Percentiles rank a stretch among this genome's conserved stretches.
These are phyloP conservation scores for Coemansia sp. DNA, from an alignment of 192 early-diverging fungal species.

Conservation along the genomic window DNA sequence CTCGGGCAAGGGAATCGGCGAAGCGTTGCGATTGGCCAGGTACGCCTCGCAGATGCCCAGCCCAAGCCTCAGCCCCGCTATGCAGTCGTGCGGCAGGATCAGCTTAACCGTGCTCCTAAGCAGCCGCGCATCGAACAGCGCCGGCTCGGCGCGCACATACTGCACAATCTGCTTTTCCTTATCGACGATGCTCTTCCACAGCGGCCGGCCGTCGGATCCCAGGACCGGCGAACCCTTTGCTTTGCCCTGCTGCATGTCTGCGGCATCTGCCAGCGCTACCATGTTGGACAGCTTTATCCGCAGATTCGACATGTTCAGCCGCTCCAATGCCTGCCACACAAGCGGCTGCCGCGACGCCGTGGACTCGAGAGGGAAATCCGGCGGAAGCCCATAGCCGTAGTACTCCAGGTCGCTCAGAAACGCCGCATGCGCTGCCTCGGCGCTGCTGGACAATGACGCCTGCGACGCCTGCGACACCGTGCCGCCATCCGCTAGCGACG, in stretches of 20 bases:
- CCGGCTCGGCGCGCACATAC: conserved; percentile 30
- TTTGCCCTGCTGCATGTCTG: neutral
- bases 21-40: conserved; percentile 15
- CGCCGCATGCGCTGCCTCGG: conserved; percentile 15
- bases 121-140: conserved; percentile 37
- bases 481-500: conserved; percentile 13
- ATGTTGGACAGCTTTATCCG: conserved; percentile 29
- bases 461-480: neutral
- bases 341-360: conserved; percentile 28
- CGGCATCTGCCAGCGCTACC: conserved; percentile 10
- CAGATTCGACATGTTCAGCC: conserved; percentile 44
- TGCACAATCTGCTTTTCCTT: conserved; percentile 39
- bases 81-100: conserved; percentile 54
- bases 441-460: neutral
- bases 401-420: conserved; percentile 26
- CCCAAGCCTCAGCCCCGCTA: conserved; percentile 44
- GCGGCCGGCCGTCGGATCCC: conserved; percentile 15
- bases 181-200: conserved; percentile 41
- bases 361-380: conserved; percentile 43
- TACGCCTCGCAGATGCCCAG: conserved; percentile 45
- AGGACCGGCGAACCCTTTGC: neutral
- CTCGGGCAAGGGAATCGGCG: neutral
- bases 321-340: conserved; percentile 48
- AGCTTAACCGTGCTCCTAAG: conserved; percentile 45
- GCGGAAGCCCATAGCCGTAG: conserved; percentile 47